Evolutionary conservation across 208 protist genomes (phyloP).

Genomic region (Trypanosoma cruzi): DNA sequence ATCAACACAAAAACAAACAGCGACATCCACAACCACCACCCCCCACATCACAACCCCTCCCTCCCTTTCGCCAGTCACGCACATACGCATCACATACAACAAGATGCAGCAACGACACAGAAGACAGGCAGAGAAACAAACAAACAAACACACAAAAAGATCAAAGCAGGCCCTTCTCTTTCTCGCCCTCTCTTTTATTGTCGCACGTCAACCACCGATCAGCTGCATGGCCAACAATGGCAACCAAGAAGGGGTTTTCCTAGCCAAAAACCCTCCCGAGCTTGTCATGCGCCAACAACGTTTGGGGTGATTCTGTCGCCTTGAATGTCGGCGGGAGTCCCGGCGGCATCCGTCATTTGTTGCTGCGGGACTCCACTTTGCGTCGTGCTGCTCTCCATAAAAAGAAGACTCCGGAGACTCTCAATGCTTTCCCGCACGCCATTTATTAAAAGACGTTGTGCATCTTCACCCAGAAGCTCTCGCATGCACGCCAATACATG

Average conservation of each 20-base stretch:
- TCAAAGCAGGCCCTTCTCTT: not conserved
- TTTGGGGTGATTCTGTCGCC: not conserved
- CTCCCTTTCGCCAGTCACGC: too few relatives aligned
- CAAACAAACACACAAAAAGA: not conserved
- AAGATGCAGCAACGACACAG: not conserved
- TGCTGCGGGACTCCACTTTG: not conserved
- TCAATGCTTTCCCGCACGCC: constrained; percentile 29
- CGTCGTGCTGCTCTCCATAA: not conserved
- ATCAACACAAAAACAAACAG: not conserved
- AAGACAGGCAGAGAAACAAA: constrained; percentile 2
- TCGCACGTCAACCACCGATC: not conserved
- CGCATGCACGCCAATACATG: constrained; percentile 55
- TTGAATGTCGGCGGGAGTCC: not conserved
- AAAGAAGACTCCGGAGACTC: constrained; percentile 28
- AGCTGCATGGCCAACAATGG: not conserved
- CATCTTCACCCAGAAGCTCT: constrained; percentile 37
- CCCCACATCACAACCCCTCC: not conserved
- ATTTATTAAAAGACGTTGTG: constrained; percentile 33
- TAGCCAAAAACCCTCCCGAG: not conserved
- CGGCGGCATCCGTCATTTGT: not conserved
- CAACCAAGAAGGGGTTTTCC: not conserved
- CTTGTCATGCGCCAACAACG: not conserved
- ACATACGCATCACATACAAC: not conserved
- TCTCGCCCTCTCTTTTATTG: not conserved
- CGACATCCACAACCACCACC: not conserved